A percentile compares a stretch with the other conserved stretches of the same genome.
phyloP scores from a whole-genome alignment of 2,329 filamentous ascomycete genomes.

The Paramyrothecium sp. region DNA sequence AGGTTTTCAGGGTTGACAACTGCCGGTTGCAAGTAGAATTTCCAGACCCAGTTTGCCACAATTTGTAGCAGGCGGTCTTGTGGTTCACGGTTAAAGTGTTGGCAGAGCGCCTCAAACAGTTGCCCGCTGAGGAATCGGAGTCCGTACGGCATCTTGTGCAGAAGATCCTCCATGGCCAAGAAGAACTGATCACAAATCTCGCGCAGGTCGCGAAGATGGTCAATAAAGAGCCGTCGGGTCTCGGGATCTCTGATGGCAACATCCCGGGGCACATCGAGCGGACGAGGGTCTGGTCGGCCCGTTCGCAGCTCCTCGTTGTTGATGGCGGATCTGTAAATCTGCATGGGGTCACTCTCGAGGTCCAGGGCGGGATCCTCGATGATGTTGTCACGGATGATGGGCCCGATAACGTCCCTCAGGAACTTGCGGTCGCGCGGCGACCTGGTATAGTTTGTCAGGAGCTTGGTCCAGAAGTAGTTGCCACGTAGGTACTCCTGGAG shows the following conservation, averaged over 20 bases:
- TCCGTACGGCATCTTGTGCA: conserved; percentile 90
- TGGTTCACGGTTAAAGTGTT: conserved; percentile 78
- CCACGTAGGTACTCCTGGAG: conserved; percentile 85
- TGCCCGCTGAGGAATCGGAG: conserved; percentile 85
- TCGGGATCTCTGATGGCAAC: conserved; percentile 95
- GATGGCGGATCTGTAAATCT: conserved; percentile 93
- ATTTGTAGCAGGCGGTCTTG: conserved; percentile 77
- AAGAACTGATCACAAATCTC: conserved; percentile 95
- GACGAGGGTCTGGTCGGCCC: conserved; percentile 76
- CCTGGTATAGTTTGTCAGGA: conserved; percentile 83
- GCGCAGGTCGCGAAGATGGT: conserved; percentile 87
- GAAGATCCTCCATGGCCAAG: conserved; percentile 72
- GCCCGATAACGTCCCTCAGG: conserved; percentile 80
- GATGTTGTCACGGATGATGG: conserved; percentile 86
- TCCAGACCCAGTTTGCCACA: conserved; percentile 91
- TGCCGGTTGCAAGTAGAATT: conserved; percentile 87
- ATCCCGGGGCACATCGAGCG: conserved; percentile 83
- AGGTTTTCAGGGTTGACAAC: conserved; percentile 88
- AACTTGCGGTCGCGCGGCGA: conserved; percentile 92
- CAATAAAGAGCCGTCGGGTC: conserved; percentile 88
- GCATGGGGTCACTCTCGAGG: conserved; percentile 93
- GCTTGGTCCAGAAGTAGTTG: conserved; percentile 89
- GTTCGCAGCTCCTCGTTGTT: conserved; percentile 97
- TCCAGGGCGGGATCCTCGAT: conserved; percentile 89
- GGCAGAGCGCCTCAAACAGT: conserved; percentile 74